Evolutionary conservation across 192 early-diverging fungal species (phyloP).

Genomic region (Backusella circina): DNA sequence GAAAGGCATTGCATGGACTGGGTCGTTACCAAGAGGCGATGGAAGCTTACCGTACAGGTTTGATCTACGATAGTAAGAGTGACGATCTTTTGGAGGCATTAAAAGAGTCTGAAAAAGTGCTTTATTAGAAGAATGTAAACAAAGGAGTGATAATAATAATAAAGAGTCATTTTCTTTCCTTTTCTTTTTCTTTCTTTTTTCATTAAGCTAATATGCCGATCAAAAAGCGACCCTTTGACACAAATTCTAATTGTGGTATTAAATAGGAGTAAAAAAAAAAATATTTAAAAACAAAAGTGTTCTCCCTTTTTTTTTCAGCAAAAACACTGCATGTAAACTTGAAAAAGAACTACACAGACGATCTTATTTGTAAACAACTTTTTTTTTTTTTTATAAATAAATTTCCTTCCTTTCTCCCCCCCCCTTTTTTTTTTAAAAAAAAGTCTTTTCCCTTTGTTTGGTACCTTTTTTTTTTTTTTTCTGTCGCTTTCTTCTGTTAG

Average conservation of each 20-base stretch:
- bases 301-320: no score
- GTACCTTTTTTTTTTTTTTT: background rate
- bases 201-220: background rate
- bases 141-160: background rate
- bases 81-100: slow-evolving; percentile 78
- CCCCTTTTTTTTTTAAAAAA: background rate
- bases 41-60: slow-evolving; percentile 78
- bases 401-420: background rate
- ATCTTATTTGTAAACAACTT: background rate
- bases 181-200: background rate
- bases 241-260: background rate
- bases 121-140: background rate
- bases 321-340: no score
- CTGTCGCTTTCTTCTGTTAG: background rate
- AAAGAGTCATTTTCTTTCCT: background rate
- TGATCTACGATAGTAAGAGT: slow-evolving; percentile 70
- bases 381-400: background rate
- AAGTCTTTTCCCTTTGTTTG: background rate
- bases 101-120: background rate
- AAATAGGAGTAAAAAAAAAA: no score
- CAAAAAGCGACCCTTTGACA: background rate
- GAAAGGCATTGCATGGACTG: slow-evolving; percentile 82
- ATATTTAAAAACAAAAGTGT: no score
- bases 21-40: slow-evolving; percentile 75
- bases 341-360: no score